phyloP scores from a whole-genome alignment of 2,329 filamentous ascomycete genomes.

The Ophiostoma ulmi region DNA sequence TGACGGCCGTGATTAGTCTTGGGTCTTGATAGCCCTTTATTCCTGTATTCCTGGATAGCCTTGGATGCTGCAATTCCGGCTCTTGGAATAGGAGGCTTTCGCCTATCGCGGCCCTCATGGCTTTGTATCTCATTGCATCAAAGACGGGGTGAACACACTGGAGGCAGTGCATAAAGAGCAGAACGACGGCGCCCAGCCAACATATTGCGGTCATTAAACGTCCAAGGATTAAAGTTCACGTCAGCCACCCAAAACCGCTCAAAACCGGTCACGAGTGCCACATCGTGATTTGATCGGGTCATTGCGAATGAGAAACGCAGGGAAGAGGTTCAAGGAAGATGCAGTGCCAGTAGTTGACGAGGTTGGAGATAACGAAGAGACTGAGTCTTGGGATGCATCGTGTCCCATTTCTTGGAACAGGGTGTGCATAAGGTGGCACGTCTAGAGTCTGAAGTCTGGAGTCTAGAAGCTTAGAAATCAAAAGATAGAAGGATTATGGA shows the following conservation, averaged over 20 bases:
- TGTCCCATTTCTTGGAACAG: background rate
- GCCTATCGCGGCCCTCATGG: background rate
- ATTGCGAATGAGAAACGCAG: background rate
- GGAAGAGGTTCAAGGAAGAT: background rate
- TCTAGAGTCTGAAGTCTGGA: background rate
- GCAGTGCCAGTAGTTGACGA: background rate
- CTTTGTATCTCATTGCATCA: background rate
- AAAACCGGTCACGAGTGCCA: background rate
- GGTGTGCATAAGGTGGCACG: slow-evolving; percentile 1
- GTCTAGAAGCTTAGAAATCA: background rate
- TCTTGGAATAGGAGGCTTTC: background rate
- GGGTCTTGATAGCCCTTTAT: background rate
- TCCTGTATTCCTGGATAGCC: background rate
- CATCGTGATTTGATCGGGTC: background rate
- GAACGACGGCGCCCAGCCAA: background rate
- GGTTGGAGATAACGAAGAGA: background rate
- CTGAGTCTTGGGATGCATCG: background rate
- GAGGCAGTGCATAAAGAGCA: background rate
- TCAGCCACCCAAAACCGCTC: background rate
- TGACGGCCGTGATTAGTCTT: background rate
- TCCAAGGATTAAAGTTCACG: no score
- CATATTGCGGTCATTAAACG: no score
- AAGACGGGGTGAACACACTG: background rate
- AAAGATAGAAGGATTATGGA: background rate
- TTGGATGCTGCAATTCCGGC: background rate